Conservation (phyloP, 768 basidiomycete species). For the Hypsizygus marmoreus region DNA sequence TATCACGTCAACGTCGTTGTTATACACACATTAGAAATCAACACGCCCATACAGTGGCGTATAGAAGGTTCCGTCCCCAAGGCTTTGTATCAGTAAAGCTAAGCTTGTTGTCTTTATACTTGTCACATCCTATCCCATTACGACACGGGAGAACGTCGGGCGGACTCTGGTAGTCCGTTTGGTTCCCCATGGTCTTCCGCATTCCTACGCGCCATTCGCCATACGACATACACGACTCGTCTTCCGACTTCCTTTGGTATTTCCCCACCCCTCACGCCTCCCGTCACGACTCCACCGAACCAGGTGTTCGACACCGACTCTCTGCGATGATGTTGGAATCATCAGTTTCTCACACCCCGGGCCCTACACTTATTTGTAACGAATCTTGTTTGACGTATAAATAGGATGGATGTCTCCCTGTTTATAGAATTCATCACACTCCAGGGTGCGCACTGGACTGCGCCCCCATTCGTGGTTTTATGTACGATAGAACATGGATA, state of each 20-base stretch:
- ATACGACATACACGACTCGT: conserved; percentile 4
- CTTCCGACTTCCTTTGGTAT: not conserved
- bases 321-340: too few relatives aligned
- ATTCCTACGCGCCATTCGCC: conserved; percentile 2
- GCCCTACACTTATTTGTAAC: too few relatives aligned
- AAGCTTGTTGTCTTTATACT: conserved; percentile 13
- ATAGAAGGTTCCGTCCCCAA: conserved; percentile 16
- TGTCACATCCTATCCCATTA: conserved; percentile 3
- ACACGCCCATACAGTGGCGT: conserved; percentile 9
- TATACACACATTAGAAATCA: not conserved
- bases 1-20: not conserved
- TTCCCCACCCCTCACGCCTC: not conserved
- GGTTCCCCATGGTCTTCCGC: conserved; percentile 2
- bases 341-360: too few relatives aligned
- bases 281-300: conserved; percentile 7
- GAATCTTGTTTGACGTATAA: too few relatives aligned
- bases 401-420: too few relatives aligned
- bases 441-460: too few relatives aligned
- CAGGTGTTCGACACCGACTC: conserved; percentile 6
- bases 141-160: conserved; percentile 8
- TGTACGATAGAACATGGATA: not conserved
- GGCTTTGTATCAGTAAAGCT: conserved; percentile 14
- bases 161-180: conserved; percentile 12
- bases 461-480: too few relatives aligned
- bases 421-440: too few relatives aligned